phyloP scores from a whole-genome alignment of 768 basidiomycete species.

The Pisolithus tinctorius region DNA sequence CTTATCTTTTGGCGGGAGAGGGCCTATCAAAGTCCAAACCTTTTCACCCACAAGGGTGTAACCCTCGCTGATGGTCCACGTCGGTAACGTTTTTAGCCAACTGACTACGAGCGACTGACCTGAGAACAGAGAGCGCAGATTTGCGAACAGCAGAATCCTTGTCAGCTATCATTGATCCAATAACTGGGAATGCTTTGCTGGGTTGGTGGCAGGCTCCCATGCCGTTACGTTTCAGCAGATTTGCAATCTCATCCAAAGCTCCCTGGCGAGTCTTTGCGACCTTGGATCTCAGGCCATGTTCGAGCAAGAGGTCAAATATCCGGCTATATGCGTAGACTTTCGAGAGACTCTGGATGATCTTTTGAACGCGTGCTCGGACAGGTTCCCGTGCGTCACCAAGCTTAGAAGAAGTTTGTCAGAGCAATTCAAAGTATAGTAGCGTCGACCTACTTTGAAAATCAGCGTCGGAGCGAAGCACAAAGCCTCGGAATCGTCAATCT shows the following conservation, averaged over 20 bases:
- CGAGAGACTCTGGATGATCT: slow-evolving; percentile 77
- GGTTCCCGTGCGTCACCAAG: slow-evolving; percentile 89
- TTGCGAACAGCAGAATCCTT: slow-evolving; percentile 87
- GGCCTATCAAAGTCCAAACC: slow-evolving; percentile 73
- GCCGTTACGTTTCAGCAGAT: slow-evolving; percentile 75
- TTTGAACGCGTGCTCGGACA: slow-evolving; percentile 71
- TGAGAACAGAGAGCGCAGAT: slow-evolving; percentile 74
- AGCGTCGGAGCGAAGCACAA: slow-evolving; percentile 84
- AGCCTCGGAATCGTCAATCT: slow-evolving; percentile 82
- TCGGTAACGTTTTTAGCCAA: slow-evolving; percentile 5
- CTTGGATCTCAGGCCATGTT: slow-evolving; percentile 85
- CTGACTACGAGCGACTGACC: slow-evolving; percentile 41
- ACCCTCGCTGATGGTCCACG: slow-evolving; percentile 50
- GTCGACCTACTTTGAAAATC: slow-evolving; percentile 67
- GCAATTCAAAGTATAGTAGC: neutral
- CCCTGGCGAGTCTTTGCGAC: slow-evolving; percentile 90
- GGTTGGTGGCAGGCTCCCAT: slow-evolving; percentile 73
- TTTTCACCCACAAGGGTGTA: slow-evolving; percentile 82
- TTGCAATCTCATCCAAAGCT: slow-evolving; percentile 73
- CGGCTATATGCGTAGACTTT: slow-evolving; percentile 92
- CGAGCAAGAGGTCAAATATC: slow-evolving; percentile 80
- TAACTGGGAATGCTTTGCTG: slow-evolving; percentile 65
- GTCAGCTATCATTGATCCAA: slow-evolving; percentile 79
- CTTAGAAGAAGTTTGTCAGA: slow-evolving; percentile 33
- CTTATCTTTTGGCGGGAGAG: slow-evolving; percentile 78